Evolutionary conservation across 2,329 filamentous ascomycete genomes (phyloP), one percentile per base, ranked within the genome.

Genomic region (Dryadomyces sulphureus): DNA sequence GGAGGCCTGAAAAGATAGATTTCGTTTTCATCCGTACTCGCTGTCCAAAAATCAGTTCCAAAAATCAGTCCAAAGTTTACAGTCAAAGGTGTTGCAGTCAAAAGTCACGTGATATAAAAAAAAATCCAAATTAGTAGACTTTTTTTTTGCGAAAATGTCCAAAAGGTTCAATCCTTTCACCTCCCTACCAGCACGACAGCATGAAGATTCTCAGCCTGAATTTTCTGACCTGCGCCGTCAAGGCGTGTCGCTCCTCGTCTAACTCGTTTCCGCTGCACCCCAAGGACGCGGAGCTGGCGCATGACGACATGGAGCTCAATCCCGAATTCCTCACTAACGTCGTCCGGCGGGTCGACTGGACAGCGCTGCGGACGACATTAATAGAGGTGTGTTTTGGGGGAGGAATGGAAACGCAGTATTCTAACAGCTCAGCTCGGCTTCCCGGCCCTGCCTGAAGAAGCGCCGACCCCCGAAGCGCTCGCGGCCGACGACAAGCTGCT

Each of bases 151-250:
- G n/a, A n/a, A n/a, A n/a, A n/a, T n/a, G n/a, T n/a, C n/a, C n/a
- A n/a, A n/a, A n/a, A n/a, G n/a, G n/a, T n/a, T n/a, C n/a, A n/a
- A n/a, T n/a, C n/a, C n/a, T n/a, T n/a, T n/a, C n/a, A n/a, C n/a
- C n/a, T n/a, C n/a, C n/a, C n/a, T n/a, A n/a, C n/a, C n/a, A n/a
- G n/a, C n/a, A n/a, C n/a, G n/a, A n/a, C 38, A 47, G 44, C 19
- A 98, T 98, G 92, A 96, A 96, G 65, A 71, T 96, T 52, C 77
- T 96, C 45, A 95, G 88, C 50, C 81, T 94, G 57, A 96, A 96
- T 67, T 98, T 98, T 65, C 71, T 96, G 53, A 92, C 87, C 57
- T 98, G 92, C 71, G 90, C 92, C 51, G 84, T 93, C 60, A 96
- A 95, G 72, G 73, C 84, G 47, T 98, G 92, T 81, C 94, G 93